These are phyloP conservation scores for Passalora sequoiae DNA, from an alignment of 2,329 filamentous ascomycete genomes.

Conservation along the genomic window DNA sequence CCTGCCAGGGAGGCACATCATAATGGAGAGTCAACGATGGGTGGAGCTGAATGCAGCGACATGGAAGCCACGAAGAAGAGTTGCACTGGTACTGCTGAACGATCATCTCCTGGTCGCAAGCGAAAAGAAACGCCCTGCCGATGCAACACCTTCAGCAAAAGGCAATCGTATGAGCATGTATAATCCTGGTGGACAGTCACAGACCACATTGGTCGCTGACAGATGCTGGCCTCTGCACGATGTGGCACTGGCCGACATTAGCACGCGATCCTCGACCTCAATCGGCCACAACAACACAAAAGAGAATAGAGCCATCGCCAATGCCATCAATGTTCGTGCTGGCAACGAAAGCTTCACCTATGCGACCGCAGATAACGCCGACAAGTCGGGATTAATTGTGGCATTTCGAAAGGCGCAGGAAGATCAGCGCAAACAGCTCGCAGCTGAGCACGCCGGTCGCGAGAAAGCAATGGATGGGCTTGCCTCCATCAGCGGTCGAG, in stretches of 20 bases:
- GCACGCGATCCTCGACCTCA: conserved; percentile 35
- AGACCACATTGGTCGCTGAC: conserved; percentile 76
- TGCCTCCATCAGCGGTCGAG: conserved; percentile 29
- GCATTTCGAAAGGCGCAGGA: conserved; percentile 92
- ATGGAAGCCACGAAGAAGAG: conserved; percentile 84
- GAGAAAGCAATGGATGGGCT: conserved; percentile 53
- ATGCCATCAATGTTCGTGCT: conserved; percentile 85
- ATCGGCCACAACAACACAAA: conserved; percentile 35
- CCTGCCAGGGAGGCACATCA: conserved; percentile 82
- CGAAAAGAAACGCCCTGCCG: conserved; percentile 71
- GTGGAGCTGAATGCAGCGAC: conserved; percentile 96
- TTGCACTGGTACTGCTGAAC: conserved; percentile 89
- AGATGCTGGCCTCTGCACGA: conserved; percentile 91
- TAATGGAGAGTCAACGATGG: conserved; percentile 89
- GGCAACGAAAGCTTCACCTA: conserved; percentile 93
- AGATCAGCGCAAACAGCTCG: conserved; percentile 77
- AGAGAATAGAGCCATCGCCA: conserved; percentile 55
- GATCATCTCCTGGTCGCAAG: conserved; percentile 89
- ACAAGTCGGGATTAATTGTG: conserved; percentile 75
- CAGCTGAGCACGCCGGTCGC: conserved; percentile 80
- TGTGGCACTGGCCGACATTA: conserved; percentile 86
- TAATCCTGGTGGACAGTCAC: conserved; percentile 41
- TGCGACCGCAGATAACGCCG: conserved; percentile 65
- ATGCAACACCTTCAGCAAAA: conserved; percentile 19
- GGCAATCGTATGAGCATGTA: conserved; percentile 31